phyloP scores from a whole-genome alignment of 441 rosid species.

The Erodium trifolium region DNA sequence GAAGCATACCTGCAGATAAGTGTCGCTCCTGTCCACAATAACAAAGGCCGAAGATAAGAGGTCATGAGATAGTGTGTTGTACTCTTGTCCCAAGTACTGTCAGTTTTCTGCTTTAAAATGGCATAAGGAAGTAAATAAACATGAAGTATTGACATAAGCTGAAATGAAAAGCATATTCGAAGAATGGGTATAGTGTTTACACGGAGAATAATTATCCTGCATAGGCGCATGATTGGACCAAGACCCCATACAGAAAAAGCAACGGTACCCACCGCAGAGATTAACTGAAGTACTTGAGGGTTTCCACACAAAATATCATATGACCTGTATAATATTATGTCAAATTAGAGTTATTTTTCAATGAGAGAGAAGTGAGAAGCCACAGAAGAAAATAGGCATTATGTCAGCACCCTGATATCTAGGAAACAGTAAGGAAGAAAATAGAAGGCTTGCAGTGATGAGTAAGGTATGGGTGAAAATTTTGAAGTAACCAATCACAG shows the following conservation, averaged over 20 bases:
- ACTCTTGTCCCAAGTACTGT: constrained; percentile 45
- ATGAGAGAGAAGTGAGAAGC: not conserved
- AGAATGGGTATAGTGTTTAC: constrained; percentile 26
- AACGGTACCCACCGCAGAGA: constrained; percentile 52
- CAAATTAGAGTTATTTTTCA: constrained; percentile 12
- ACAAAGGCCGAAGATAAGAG: constrained; percentile 58
- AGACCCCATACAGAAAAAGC: constrained; percentile 67
- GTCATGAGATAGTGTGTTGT: constrained; percentile 35
- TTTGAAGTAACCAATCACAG: not conserved
- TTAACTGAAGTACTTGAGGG: constrained; percentile 32
- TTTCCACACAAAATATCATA: constrained; percentile 37
- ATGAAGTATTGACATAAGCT: constrained; percentile 13
- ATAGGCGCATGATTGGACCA: constrained; percentile 41
- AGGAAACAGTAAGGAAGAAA: not conserved
- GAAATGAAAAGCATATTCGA: constrained; percentile 15
- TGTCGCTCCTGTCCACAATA: constrained; percentile 55
- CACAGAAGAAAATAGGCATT: constrained; percentile 8
- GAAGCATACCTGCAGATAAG: constrained; percentile 52
- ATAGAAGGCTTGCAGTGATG: not conserved
- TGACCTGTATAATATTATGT: constrained; percentile 33
- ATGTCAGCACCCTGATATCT: not conserved
- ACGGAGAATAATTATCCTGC: constrained; percentile 36
- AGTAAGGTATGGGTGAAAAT: constrained; percentile 2
- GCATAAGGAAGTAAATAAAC: constrained; percentile 15
- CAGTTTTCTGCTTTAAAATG: constrained; percentile 36